phyloP scores from a whole-genome alignment of 2,329 filamentous ascomycete genomes.

The Ophiostoma perfectum region DNA sequence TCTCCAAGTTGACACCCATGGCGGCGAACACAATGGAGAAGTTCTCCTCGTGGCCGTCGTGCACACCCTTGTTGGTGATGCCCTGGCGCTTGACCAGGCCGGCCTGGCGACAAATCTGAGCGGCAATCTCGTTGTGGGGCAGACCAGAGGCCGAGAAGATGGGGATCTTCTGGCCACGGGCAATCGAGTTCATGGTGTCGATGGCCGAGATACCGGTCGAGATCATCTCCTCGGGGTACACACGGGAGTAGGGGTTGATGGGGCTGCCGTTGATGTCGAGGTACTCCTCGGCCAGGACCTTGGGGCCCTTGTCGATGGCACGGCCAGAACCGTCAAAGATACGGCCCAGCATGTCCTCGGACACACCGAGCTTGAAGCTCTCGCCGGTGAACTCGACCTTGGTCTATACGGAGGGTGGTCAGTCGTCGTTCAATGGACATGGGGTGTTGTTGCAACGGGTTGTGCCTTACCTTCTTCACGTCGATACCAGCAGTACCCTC shows the following conservation, averaged over 20 bases:
- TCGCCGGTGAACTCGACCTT: constrained; percentile 96
- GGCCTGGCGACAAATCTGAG: constrained; percentile 96
- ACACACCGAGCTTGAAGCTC: constrained; percentile 97
- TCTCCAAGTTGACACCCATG: constrained; percentile 99
- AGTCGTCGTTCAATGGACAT: background rate
- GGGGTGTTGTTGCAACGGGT: background rate
- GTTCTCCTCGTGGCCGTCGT: constrained; percentile 97
- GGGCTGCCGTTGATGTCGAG: constrained; percentile 98
- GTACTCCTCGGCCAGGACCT: constrained; percentile 96
- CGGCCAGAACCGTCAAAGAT: constrained; percentile 97
- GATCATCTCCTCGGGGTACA: constrained; percentile 99
- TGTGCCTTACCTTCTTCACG: constrained; percentile 79
- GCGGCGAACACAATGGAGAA: constrained; percentile 99
- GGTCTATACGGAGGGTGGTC: constrained; percentile 51
- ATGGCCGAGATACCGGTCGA: constrained; percentile 98
- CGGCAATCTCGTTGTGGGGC: constrained; percentile 98
- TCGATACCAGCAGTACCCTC: constrained; percentile 96
- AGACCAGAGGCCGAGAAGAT: constrained; percentile 98
- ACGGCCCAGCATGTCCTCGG: constrained; percentile 98
- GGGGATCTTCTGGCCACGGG: constrained; percentile 98
- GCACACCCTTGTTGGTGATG: constrained; percentile 82
- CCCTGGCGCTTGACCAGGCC: constrained; percentile 77
- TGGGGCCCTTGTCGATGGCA: constrained; percentile 97
- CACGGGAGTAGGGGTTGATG: constrained; percentile 96
- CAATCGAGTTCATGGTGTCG: constrained; percentile 96